Conservation (phyloP, 1,139 yeast species). For the Sugiyamaella paludigena region DNA sequence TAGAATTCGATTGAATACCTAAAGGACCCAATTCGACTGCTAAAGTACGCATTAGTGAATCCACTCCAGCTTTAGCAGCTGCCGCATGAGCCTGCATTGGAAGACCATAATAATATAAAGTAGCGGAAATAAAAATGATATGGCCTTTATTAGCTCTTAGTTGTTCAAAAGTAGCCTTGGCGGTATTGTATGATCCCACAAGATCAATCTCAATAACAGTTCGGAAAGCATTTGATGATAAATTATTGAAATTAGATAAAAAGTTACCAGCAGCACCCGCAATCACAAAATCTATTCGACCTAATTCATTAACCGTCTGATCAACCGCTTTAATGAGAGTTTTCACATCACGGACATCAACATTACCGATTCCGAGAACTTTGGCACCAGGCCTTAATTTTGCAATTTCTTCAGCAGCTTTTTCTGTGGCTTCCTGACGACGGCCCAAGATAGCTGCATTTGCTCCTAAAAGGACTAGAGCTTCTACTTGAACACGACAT, state of each 20-base stretch:
- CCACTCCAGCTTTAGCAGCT: constrained; percentile 94
- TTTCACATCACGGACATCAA: constrained; percentile 72
- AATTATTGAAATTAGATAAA: constrained; percentile 69
- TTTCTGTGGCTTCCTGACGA: constrained; percentile 57
- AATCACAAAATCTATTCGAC: constrained; percentile 76
- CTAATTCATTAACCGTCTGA: constrained; percentile 60
- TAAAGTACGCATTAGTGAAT: constrained; percentile 74
- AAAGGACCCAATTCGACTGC: constrained; percentile 89
- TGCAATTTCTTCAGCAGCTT: constrained; percentile 63
- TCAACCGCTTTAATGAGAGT: constrained; percentile 61
- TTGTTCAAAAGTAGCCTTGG: constrained; percentile 71
- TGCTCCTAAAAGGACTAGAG: constrained; percentile 77
- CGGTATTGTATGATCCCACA: constrained; percentile 82
- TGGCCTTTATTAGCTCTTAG: constrained; percentile 63
- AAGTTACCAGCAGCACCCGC: constrained; percentile 98
- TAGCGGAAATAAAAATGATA: constrained; percentile 78
- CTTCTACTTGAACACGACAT: constrained; percentile 83
- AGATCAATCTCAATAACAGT: constrained; percentile 82
- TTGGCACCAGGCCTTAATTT: constrained; percentile 55
- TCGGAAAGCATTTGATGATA: constrained; percentile 82
- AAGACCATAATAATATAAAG: constrained; percentile 81
- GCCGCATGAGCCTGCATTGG: constrained; percentile 86
- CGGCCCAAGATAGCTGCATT: constrained; percentile 84
- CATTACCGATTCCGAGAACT: constrained; percentile 64
- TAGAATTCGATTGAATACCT: constrained; percentile 74